Percentiles rank a stretch among this genome's conserved stretches.
phyloP scores from a whole-genome alignment of 148 eudicot species.

The Heliamphora exappendiculata region DNA sequence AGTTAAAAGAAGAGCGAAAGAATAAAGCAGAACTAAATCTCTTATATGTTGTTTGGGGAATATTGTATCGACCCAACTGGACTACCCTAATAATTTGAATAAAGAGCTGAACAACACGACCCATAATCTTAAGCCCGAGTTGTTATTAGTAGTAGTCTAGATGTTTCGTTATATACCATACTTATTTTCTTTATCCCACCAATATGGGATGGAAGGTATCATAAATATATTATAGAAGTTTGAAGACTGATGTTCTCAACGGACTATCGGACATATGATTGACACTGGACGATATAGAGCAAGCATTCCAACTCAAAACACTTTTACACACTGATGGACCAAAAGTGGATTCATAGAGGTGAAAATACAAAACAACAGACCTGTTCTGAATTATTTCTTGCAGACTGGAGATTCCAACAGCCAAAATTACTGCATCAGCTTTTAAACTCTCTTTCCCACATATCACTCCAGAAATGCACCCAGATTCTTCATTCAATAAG shows the following conservation, averaged over 20 bases:
- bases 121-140: no score
- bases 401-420: constrained; percentile 53
- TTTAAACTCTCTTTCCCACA: constrained; percentile 74
- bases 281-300: background rate
- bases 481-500: constrained; percentile 43
- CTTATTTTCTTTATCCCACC: no score
- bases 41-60: background rate
- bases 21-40: background rate
- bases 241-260: background rate
- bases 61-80: no score
- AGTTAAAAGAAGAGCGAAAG: constrained; percentile 14
- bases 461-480: constrained; percentile 55
- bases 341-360: background rate
- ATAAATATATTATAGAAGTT: no score
- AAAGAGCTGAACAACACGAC: no score
- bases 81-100: no score
- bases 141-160: no score
- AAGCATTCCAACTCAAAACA: background rate
- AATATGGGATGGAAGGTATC: no score
- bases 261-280: background rate
- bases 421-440: constrained; percentile 69
- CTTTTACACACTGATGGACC: background rate
- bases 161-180: no score
- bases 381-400: constrained; percentile 59
- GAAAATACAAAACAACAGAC: constrained; percentile 18